phyloP scores from a whole-genome alignment of 169 alveolate species.

The Eimeria maxima region DNA sequence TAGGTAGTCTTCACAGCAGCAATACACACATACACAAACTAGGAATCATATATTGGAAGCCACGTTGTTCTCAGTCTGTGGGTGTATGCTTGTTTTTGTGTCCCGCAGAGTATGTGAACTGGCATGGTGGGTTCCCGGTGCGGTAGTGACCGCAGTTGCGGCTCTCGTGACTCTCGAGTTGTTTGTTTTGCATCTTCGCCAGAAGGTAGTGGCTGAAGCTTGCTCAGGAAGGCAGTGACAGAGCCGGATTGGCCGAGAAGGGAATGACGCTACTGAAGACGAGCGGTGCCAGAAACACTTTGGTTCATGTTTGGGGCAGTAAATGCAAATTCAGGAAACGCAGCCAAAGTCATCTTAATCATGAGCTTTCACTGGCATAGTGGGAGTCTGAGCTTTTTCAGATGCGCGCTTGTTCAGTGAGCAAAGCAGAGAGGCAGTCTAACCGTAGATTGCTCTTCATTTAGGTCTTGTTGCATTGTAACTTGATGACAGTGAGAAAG shows the following conservation, averaged over 20 bases:
- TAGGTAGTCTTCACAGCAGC: not conserved
- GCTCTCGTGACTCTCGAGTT: constrained; percentile 35
- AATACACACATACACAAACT: not conserved
- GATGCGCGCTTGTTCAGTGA: not conserved
- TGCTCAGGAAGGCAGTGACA: constrained; percentile 35
- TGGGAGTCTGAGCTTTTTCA: not conserved
- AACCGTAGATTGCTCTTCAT: not conserved
- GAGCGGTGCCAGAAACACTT: not conserved
- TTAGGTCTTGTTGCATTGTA: not conserved
- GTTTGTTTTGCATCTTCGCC: constrained; percentile 23
- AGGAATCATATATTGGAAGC: not conserved
- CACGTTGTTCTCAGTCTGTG: not conserved
- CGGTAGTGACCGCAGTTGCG: constrained; percentile 60
- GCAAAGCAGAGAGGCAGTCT: not conserved
- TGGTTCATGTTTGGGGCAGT: not conserved
- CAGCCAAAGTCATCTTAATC: not conserved
- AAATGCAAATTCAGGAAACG: not conserved
- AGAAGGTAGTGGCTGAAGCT: constrained; percentile 60
- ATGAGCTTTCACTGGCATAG: not conserved
- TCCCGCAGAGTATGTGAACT: constrained; percentile 39
- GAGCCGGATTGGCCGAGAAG: not conserved
- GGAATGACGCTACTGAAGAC: not conserved
- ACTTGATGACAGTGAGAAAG: not conserved
- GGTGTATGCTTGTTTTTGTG: not conserved
- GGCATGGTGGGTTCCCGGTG: constrained; percentile 67